A percentile compares a stretch with the other conserved stretches of the same genome.
phyloP scores from a whole-genome alignment of 2,329 filamentous ascomycete genomes.

The Trichoderma sp. region DNA sequence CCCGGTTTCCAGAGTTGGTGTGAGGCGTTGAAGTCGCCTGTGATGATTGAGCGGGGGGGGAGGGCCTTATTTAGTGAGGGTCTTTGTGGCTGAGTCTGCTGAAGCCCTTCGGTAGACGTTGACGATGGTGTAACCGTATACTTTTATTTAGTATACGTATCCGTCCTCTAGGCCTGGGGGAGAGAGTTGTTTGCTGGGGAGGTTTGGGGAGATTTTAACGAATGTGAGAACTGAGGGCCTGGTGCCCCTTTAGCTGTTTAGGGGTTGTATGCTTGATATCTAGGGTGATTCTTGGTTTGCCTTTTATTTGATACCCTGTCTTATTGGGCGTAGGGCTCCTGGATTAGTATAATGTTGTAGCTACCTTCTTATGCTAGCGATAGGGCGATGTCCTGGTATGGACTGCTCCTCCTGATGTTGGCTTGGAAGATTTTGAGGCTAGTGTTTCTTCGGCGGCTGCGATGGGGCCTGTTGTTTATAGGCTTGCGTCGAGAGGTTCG shows the following conservation, averaged over 20 bases:
- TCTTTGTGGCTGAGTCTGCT: not conserved
- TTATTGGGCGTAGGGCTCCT: not conserved
- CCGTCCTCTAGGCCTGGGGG: not conserved
- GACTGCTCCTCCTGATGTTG: not conserved
- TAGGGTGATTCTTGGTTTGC: not conserved
- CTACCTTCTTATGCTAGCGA: not conserved
- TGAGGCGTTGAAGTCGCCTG: not conserved
- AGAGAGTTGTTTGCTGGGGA: not conserved
- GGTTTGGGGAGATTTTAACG: not conserved
- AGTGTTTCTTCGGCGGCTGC: not conserved
- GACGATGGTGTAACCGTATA: not conserved
- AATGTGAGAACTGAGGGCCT: not conserved
- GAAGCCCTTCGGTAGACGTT: not conserved
- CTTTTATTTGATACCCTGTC: not conserved
- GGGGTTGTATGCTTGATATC: not conserved
- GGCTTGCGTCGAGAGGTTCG: too few species aligned
- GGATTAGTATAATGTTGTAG: not conserved
- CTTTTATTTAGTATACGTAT: not conserved
- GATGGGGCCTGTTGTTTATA: too few species aligned
- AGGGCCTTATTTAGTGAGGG: not conserved
- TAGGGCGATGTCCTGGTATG: not conserved
- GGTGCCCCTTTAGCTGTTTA: not conserved
- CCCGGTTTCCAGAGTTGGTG: not conserved
- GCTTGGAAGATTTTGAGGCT: constrained; percentile 1
- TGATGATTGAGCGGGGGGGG: not conserved